Base-by-base conservation (phyloP, 306 rosid species). In the Casuarina glauca region DNA sequence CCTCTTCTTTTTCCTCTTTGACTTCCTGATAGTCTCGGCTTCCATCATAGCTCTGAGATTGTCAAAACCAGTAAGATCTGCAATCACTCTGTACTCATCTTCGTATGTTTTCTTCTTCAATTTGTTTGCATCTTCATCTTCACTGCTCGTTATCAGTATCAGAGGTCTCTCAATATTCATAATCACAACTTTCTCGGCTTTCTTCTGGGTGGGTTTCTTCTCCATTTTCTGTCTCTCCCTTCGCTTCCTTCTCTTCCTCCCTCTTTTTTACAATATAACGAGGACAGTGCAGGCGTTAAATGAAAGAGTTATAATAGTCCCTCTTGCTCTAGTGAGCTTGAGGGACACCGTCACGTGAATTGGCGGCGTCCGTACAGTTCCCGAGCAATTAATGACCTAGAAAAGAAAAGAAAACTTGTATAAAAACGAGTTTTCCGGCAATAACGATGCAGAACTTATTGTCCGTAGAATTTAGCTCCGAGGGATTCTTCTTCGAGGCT, bases 31-130 rank as follows among this genome's bases (percentile, higher is more conserved):
- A 63, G 69, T 45, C 26, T 63, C 46, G 0, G 46, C 69, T n/a
- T 63, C 69, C 38, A 35, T 35, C 69, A 63, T 63, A 1, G 45
- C 69, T 63, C 46, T 38, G 26, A 63, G 46, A 45, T 63, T 63
- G 69, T 63, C 46, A 39, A 63, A 63, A 20, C 44, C 38, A 38
- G 69, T 63, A 8, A 63, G 43, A 63, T 63, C 69, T 36, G 69
- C 38, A 63, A 63, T 63, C 69, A 63, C 12, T 38, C 69, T 63
- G 19, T 38, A 63, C n/a, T 63, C 69, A 38, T 63, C 69, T 63
- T 63, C 44, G 43, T 3, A 16, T 15, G 5, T 38, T 63, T 3
- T 38, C 69, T 63, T 15, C 69, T 63, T 63, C 9, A 16, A 4
- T 15, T 13, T 63, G 43, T 63, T 63, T 38, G 46, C 11, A 63